Conservation (phyloP, 192 early-diverging fungal genomes). For the Cetraspora pellucida region DNA sequence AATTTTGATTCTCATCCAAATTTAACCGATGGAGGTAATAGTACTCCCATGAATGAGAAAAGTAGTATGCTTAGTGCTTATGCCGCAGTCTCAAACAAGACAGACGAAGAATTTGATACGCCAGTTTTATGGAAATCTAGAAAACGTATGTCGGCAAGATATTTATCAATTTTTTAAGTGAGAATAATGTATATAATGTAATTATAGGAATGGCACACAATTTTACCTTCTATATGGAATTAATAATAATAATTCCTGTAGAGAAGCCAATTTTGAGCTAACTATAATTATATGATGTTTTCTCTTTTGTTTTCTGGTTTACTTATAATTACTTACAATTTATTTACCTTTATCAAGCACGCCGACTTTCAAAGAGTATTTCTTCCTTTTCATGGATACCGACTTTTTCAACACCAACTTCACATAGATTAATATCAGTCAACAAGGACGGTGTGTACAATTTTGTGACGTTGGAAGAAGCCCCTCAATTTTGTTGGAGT, state of each 20-base stretch:
- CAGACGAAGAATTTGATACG: slow-evolving; percentile 42
- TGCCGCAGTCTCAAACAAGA: neutral
- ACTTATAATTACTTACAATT: neutral
- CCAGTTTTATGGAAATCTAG: slow-evolving; percentile 54
- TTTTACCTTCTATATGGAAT: too few species aligned
- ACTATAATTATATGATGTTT: neutral
- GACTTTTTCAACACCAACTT: slow-evolving; percentile 41
- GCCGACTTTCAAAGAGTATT: slow-evolving; percentile 43
- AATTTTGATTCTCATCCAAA: neutral
- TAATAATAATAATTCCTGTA: too few species aligned
- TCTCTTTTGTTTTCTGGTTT: neutral
- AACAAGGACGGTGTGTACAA: slow-evolving; percentile 59
- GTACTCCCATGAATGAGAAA: neutral
- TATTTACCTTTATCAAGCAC: slow-evolving; percentile 33
- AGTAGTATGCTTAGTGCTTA: slow-evolving; percentile 18
- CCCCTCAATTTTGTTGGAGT: slow-evolving; percentile 54
- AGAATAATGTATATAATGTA: neutral
- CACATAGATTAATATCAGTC: slow-evolving; percentile 53
- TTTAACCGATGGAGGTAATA: neutral
- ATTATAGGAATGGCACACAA: too few species aligned
- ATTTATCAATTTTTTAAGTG: neutral
- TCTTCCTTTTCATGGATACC: slow-evolving; percentile 59
- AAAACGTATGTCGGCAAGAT: slow-evolving; percentile 36
- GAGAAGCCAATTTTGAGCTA: neutral
- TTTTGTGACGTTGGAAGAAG: slow-evolving; percentile 54